Evolutionary conservation across 192 early-diverging fungal species (phyloP), one percentile per base, ranked within the genome.

Genomic region (Coemansia sp.): DNA sequence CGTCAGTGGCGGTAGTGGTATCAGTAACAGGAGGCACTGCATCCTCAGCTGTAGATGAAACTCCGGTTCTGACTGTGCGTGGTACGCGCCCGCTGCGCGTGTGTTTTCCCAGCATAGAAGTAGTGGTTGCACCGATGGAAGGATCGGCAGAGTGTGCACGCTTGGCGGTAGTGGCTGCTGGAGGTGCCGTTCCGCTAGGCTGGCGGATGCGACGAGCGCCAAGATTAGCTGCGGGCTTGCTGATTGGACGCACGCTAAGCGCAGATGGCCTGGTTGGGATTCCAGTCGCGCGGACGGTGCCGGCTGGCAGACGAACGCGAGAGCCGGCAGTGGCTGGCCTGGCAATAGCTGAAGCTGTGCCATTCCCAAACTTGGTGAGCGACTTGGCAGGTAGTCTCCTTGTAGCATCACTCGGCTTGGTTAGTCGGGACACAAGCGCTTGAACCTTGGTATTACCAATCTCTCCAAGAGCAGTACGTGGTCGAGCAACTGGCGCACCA

Each of bases 21-120:
- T 26, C 55, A 26, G 30, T 31, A 2, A 27, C 22, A 21, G 27
- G 25, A 31, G 27, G 12, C 26, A 56, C 55, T 6, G 55, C 55
- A 8, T 21, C 30, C 55, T 26, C 25, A 3, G 34, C 32, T 1
- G 50, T 38, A 21, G 62, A 27, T 21, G 19, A 22, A 4, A 38
- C 21, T 1, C 38, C n/a, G 0, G 60, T 21, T 41, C 54, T 30
- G 30, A 26, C 63, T 4, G 47, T 21, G 28, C 49, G 64, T 19
- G 62, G 27, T 19, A 50, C 22, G 22, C 76, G 69, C 7, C 70
- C 71, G 58, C 76, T 73, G 26, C 76, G 76, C 25, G 76, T 78
- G 49, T 78, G 76, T 60, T 78, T 78, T 24, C 76, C 71, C 21
- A 73, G 64, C 26, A 63, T 32, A 9, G 58, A 55, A 19, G 57